Evolutionary conservation across 768 basidiomycete genomes (phyloP).

Genomic region (Suillus alpinus): DNA sequence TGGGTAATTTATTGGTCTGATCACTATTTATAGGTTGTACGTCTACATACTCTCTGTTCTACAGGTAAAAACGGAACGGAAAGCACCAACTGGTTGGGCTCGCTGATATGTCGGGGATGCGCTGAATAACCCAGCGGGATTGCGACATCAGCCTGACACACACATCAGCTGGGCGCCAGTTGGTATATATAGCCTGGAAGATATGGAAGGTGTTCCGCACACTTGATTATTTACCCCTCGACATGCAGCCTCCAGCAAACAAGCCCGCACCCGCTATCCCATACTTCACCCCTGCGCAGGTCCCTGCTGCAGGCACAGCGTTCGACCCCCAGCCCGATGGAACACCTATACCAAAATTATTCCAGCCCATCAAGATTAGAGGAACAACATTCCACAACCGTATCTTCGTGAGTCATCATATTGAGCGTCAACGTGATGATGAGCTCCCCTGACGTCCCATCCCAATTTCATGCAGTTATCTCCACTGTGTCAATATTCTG

Average conservation of each 20-base stretch:
- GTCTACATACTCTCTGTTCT: too few relatives aligned
- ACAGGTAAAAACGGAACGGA: too few relatives aligned
- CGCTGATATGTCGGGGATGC: too few relatives aligned
- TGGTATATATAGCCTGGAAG: background rate
- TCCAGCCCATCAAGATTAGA: conserved; percentile 55
- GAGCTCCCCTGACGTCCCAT: background rate
- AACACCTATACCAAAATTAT: conserved; percentile 41
- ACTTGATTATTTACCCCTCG: background rate
- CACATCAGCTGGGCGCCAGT: background rate
- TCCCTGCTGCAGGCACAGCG: conserved; percentile 44
- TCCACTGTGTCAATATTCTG: conserved; percentile 61
- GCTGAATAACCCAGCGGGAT: background rate
- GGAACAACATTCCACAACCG: conserved; percentile 53
- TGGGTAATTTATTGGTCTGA: too few relatives aligned
- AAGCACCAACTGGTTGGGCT: too few relatives aligned
- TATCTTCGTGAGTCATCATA: conserved; percentile 41
- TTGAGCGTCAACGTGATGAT: background rate
- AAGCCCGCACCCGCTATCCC: conserved; percentile 39
- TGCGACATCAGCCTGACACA: background rate
- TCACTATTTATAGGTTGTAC: too few relatives aligned
- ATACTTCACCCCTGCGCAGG: conserved; percentile 48
- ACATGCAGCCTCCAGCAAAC: conserved; percentile 26
- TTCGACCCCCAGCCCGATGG: conserved; percentile 38
- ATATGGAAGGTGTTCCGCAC: background rate
- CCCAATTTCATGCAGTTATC: conserved; percentile 35